phyloP scores from a whole-genome alignment of 306 rosid genomes.

The Cucurbita ficifolia region DNA sequence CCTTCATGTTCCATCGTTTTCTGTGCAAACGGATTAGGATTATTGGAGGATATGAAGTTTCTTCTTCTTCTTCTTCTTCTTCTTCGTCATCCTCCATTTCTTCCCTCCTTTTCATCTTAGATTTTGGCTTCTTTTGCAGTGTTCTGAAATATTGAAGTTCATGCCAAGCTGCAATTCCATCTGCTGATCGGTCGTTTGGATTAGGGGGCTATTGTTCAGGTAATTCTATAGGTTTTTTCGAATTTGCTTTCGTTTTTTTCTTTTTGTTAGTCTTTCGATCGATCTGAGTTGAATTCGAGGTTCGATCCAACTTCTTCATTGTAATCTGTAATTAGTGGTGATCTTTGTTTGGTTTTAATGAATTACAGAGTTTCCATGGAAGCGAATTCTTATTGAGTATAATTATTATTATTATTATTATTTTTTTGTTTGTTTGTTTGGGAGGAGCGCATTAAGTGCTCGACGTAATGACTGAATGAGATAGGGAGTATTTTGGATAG shows the following conservation, averaged over 20 bases:
- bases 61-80: neutral
- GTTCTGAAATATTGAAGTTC: neutral
- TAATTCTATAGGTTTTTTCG: neutral
- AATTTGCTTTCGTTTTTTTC: neutral
- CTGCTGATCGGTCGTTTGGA: neutral
- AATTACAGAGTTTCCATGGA: neutral
- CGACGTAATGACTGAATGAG: conserved; percentile 3
- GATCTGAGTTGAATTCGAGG: neutral
- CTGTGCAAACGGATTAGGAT: neutral
- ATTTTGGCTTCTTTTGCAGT: neutral
- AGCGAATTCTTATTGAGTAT: neutral
- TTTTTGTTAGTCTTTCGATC: neutral
- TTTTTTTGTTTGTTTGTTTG: neutral
- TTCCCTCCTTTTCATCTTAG: neutral
- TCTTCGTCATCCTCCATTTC: neutral
- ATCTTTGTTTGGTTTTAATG: neutral
- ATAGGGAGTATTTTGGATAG: neutral
- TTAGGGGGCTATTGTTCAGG: neutral
- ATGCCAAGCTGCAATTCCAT: neutral
- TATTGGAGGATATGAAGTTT: neutral
- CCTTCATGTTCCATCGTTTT: neutral
- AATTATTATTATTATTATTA: neutral
- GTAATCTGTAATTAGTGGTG: neutral
- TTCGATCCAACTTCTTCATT: neutral
- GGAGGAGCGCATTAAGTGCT: neutral